These are phyloP conservation scores for Eurotiales sp. DNA, from an alignment of 2,329 filamentous ascomycete genomes.

Conservation along the genomic window DNA sequence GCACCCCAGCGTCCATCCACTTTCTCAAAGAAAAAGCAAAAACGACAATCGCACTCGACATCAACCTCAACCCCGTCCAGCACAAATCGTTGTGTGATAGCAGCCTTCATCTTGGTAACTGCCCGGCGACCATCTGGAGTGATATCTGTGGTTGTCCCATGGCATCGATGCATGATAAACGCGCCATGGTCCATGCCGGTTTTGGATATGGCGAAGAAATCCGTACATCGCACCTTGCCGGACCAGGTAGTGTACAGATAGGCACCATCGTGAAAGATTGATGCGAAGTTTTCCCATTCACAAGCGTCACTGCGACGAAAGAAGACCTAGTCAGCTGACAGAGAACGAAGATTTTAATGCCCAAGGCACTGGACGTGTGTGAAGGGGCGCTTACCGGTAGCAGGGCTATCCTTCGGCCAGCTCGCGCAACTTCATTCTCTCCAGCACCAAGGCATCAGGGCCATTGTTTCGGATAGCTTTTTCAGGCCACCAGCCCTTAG, in stretches of 20 bases:
- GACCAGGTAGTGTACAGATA: slow-evolving; percentile 53
- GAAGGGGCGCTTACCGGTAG: no score
- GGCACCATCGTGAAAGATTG: slow-evolving; percentile 49
- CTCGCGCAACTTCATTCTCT: slow-evolving; percentile 47
- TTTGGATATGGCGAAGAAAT: slow-evolving; percentile 51
- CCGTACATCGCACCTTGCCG: slow-evolving; percentile 38
- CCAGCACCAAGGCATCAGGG: slow-evolving; percentile 40
- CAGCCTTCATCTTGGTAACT: slow-evolving; percentile 51
- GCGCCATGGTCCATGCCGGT: slow-evolving; percentile 49
- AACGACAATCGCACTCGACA: slow-evolving; percentile 46
- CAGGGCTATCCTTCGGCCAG: slow-evolving; percentile 50
- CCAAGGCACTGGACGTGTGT: no score
- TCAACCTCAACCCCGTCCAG: slow-evolving; percentile 43
- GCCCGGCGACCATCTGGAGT: slow-evolving; percentile 37
- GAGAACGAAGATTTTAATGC: no score
- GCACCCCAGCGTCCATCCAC: slow-evolving; percentile 42
- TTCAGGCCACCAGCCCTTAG: slow-evolving; percentile 34
- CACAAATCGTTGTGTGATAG: slow-evolving; percentile 48
- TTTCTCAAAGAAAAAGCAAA: slow-evolving; percentile 47
- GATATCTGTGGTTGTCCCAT: slow-evolving; percentile 44
- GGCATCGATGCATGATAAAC: slow-evolving; percentile 55
- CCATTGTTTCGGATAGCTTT: slow-evolving; percentile 48
- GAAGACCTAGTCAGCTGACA: no score
- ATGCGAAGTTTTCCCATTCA: slow-evolving; percentile 52
- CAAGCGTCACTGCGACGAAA: slow-evolving; percentile 49